These are phyloP conservation scores for Udeniomyces megalosporus DNA, from an alignment of 768 basidiomycete species.

Conservation along the genomic window DNA sequence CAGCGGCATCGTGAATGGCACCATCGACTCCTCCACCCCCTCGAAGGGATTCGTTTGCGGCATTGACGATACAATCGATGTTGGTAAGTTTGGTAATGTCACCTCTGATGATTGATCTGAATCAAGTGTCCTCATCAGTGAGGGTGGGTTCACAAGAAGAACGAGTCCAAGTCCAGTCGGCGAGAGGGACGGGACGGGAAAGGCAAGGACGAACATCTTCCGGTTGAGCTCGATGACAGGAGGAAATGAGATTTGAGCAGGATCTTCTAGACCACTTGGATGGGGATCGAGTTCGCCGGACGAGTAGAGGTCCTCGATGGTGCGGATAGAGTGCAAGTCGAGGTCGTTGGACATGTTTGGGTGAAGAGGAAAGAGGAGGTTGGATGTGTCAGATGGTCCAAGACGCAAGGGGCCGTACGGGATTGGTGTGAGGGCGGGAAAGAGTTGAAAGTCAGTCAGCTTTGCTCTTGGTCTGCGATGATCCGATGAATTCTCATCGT, in stretches of 20 bases:
- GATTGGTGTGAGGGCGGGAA: not conserved
- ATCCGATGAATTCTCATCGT: not conserved
- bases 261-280: not conserved
- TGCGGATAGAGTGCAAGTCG: not conserved
- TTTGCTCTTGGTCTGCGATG: not conserved
- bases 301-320: not conserved
- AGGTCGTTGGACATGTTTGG: not conserved
- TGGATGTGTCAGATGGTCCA: no score
- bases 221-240: no score
- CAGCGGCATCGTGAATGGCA: constrained; percentile 31
- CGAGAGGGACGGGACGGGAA: no score
- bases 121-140: not conserved
- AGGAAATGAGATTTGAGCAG: not conserved
- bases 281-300: not conserved
- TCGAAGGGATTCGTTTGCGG: constrained; percentile 28
- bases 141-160: not conserved
- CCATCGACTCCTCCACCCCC: constrained; percentile 32
- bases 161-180: no score
- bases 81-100: constrained; percentile 8
- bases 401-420: not conserved
- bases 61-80: constrained; percentile 28
- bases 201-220: no score
- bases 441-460: not conserved
- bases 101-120: not conserved
- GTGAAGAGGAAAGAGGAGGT: no score